Evolutionary conservation across 1,284 basidiomycete species (phyloP).

Genomic region (Moesziomyces globuligerus): DNA sequence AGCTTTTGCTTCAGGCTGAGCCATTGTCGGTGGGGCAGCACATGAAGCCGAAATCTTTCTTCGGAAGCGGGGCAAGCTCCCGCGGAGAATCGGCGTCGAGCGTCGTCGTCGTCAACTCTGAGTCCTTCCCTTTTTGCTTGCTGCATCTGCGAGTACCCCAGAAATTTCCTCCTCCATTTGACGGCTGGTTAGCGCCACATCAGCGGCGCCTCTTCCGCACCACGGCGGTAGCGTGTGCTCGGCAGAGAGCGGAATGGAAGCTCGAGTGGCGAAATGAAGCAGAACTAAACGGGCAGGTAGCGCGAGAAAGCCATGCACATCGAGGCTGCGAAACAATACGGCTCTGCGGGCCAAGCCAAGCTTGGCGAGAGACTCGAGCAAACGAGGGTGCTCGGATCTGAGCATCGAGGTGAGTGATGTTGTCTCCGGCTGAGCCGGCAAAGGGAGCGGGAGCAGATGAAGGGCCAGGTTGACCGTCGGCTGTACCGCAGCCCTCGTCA

Average conservation of each 20-base stretch:
- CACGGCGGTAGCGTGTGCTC: not conserved
- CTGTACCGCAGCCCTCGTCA: too few relatives aligned
- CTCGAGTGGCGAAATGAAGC: not conserved
- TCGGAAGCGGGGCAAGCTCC: not conserved
- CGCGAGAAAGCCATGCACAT: too few relatives aligned
- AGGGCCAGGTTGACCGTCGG: too few relatives aligned
- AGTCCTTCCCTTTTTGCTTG: not conserved
- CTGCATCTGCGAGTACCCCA: too few relatives aligned
- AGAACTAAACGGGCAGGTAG: not conserved
- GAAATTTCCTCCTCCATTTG: not conserved
- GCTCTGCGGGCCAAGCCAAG: not conserved
- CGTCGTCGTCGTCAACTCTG: not conserved
- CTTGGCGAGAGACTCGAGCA: too few relatives aligned
- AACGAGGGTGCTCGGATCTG: not conserved
- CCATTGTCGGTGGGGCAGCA: not conserved
- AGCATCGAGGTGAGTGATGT: too few relatives aligned
- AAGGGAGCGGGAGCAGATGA: not conserved
- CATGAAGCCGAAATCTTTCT: not conserved
- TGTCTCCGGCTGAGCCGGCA: not conserved
- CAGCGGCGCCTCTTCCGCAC: too few relatives aligned
- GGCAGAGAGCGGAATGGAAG: not conserved
- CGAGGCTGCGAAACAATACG: too few relatives aligned
- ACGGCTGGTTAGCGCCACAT: too few relatives aligned
- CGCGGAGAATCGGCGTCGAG: not conserved
- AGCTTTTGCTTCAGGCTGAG: too few relatives aligned